Evolutionary conservation across 805 yeast species (phyloP), one percentile per base, ranked within the genome.

Genomic region (Candida vartiovaarae): DNA sequence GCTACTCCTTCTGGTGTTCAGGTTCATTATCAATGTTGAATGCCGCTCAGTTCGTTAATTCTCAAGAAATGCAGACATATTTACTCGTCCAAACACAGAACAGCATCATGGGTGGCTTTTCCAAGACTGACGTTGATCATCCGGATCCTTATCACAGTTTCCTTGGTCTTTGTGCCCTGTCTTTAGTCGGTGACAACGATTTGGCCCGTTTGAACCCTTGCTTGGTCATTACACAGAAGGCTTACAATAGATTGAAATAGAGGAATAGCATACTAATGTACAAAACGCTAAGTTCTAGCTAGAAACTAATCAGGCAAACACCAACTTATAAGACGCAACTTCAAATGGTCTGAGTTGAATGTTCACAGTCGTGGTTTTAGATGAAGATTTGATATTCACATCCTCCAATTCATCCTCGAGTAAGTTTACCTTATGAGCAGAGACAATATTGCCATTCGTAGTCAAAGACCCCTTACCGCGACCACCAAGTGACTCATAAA

Each of bases 401-500:
- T 52, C 57, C 37, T 57, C 65, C 10, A 60, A 32, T 36, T 64
- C 68, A 42, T 71, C 74, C 46, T 67, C 75, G 36, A 66, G 56
- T 28, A 63, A 48, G 43, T 68, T 66, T 29, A 70, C 71, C 43
- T 65, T 61, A 8, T 43, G 44, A 4, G 40, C 53, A 10, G 55
- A 51, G n/a, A 38, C 32, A 23, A 50, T 51, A 35, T 72, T 48
- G 11, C 60, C 56, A 32, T 74, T 62, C 31, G 83, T 67, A 20
- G 59, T 60, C 31, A 89, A 59, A 4, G 52, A 58, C 2, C 84
- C 90, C 4, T 55, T 58, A 1, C 84, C 70, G 42, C 68, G 68
- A 38, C 97, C 98, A 6, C 99, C 99, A 37, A 91, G 69, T 0
- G 95, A 67, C 59, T 91, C 99, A 63, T 89, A 91, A 1, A 88